Evolutionary conservation across 768 basidiomycete genomes (phyloP).

Genomic region (Collybiopsis confluens): DNA sequence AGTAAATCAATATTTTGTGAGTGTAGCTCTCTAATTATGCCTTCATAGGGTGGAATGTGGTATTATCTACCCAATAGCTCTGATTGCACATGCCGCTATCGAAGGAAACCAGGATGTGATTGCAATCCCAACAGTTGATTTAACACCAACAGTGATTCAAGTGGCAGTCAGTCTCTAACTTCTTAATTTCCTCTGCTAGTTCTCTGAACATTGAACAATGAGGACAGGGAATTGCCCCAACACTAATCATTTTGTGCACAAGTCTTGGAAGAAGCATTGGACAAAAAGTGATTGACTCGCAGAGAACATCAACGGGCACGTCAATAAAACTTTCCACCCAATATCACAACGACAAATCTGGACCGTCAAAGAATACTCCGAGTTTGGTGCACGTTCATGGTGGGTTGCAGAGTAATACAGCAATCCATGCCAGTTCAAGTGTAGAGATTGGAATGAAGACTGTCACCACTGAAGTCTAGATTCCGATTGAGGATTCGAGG

Average conservation of each 20-base stretch:
- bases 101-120: background rate
- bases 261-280: background rate
- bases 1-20: background rate
- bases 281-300: background rate
- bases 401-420: too few relatives aligned
- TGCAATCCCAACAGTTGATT: background rate
- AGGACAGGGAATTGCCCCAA: background rate
- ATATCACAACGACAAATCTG: too few relatives aligned
- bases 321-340: too few relatives aligned
- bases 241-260: background rate
- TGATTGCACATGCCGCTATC: background rate
- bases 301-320: too few relatives aligned
- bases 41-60: background rate
- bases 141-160: background rate
- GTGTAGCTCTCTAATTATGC: background rate
- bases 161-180: background rate
- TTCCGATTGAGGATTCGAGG: too few relatives aligned
- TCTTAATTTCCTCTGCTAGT: background rate
- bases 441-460: too few relatives aligned
- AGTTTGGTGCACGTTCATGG: too few relatives aligned
- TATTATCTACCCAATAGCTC: background rate
- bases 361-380: too few relatives aligned
- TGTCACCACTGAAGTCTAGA: too few relatives aligned
- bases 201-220: too few relatives aligned
- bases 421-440: too few relatives aligned